These are phyloP conservation scores for Yamadazyma atlantica DNA, from an alignment of 1,139 yeast genomes.

Conservation along the genomic window DNA sequence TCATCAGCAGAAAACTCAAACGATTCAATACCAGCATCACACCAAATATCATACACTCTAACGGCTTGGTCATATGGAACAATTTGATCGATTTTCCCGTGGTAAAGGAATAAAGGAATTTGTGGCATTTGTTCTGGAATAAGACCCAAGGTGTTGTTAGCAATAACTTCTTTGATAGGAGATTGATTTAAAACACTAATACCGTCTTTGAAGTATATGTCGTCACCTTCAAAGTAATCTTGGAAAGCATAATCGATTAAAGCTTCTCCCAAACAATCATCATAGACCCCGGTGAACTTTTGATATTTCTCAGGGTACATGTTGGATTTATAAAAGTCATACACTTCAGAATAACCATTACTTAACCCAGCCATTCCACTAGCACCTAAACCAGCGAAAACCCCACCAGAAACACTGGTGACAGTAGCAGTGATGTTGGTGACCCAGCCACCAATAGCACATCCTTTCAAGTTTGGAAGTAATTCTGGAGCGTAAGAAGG, in stretches of 20 bases:
- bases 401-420: conserved; percentile 22
- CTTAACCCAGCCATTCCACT: conserved; percentile 28
- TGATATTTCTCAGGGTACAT: conserved; percentile 14
- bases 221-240: conserved; percentile 17
- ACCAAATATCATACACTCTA: conserved; percentile 31
- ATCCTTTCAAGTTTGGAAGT: conserved; percentile 22
- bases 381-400: conserved; percentile 29
- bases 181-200: conserved; percentile 16
- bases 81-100: conserved; percentile 29
- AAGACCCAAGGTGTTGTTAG: conserved; percentile 23
- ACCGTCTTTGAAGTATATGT: conserved; percentile 19
- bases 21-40: conserved; percentile 29
- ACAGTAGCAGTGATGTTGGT: conserved; percentile 27
- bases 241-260: conserved; percentile 14
- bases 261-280: conserved; percentile 16
- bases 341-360: conserved; percentile 26
- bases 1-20: conserved; percentile 27
- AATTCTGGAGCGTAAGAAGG: conserved; percentile 34
- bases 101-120: conserved; percentile 35
- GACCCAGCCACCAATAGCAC: conserved; percentile 38
- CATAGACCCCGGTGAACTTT: conserved; percentile 16
- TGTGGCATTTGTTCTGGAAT: conserved; percentile 22
- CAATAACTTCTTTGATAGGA: conserved; percentile 15
- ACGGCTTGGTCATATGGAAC: conserved; percentile 26
- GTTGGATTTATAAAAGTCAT: conserved; percentile 8